A percentile compares a stretch with the other conserved stretches of the same genome.
Evolutionary conservation across 495 filamentous ascomycete genomes (phyloP).

Genomic region (Cryomyces minteri): DNA sequence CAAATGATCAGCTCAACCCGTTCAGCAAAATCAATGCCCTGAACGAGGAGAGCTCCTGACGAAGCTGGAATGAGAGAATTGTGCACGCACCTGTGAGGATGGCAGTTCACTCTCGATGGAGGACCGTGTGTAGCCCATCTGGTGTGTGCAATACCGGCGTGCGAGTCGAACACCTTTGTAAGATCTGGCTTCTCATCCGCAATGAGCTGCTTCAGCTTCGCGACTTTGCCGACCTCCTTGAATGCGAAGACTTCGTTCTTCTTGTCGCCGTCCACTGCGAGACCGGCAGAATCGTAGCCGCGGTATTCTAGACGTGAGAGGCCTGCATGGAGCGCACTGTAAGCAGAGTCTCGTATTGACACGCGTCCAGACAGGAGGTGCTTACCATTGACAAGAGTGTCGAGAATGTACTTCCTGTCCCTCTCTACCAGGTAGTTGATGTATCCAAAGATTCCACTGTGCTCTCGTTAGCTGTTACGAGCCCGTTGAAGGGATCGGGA

Average conservation of each 20-base stretch:
- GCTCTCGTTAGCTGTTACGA: background rate
- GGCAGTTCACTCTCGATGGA: constrained; percentile 87
- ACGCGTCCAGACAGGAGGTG: constrained; percentile 1
- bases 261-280: constrained; percentile 95
- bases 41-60: background rate
- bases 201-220: constrained; percentile 85
- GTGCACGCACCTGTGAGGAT: constrained; percentile 72
- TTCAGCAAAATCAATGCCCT: constrained; percentile 1
- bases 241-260: constrained; percentile 93
- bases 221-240: constrained; percentile 99
- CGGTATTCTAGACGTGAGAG: constrained; percentile 83
- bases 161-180: constrained; percentile 85
- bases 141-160: constrained; percentile 96
- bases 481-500: no score
- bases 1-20: background rate
- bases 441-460: constrained; percentile 97
- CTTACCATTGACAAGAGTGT: constrained; percentile 89
- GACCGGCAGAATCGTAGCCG: constrained; percentile 91
- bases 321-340: constrained; percentile 25
- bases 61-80: constrained; percentile 18
- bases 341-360: background rate
- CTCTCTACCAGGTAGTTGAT: constrained; percentile 89
- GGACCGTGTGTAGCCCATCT: constrained; percentile 96
- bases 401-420: constrained; percentile 84
- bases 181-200: constrained; percentile 65